Conservation (phyloP, 2,329 filamentous ascomycete genomes). For the Exophiala calicioides region DNA sequence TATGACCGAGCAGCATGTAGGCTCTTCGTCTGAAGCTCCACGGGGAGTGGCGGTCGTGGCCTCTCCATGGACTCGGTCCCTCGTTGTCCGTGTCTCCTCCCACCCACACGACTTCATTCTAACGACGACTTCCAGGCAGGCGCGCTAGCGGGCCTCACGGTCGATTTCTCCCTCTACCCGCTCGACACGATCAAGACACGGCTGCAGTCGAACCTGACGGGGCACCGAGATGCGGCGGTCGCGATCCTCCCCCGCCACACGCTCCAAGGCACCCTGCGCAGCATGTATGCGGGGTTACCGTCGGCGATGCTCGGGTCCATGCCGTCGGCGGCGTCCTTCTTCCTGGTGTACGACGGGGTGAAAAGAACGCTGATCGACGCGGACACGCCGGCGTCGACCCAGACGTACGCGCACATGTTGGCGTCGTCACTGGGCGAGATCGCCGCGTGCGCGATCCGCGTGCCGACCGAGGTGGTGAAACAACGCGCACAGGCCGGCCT, state of each 20-base stretch:
- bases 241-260: slow-evolving; percentile 42
- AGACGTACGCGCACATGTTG: slow-evolving; percentile 67
- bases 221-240: no score
- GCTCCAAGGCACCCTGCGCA: slow-evolving; percentile 80
- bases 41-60: slow-evolving; percentile 36
- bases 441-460: slow-evolving; percentile 85
- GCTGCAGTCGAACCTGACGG: slow-evolving; percentile 76
- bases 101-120: slow-evolving; percentile 28
- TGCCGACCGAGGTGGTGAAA: slow-evolving; percentile 96
- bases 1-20: slow-evolving; percentile 28
- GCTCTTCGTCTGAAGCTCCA: slow-evolving; percentile 17
- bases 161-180: slow-evolving; percentile 94
- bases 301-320: slow-evolving; percentile 87
- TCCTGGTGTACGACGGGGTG: slow-evolving; percentile 84
- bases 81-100: slow-evolving; percentile 33
- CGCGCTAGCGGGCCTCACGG: slow-evolving; percentile 88
- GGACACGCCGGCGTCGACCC: slow-evolving; percentile 37
- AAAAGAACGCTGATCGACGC: slow-evolving; percentile 57
- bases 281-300: slow-evolving; percentile 91
- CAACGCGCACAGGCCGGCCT: slow-evolving; percentile 89
- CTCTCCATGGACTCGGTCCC: slow-evolving; percentile 47
- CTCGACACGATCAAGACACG: slow-evolving; percentile 99
- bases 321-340: slow-evolving; percentile 93
- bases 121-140: slow-evolving; percentile 61
- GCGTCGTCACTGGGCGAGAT: slow-evolving; percentile 86